Evolutionary conservation across 495 filamentous ascomycete species (phyloP).

Genomic region (Terfezia claveryi): DNA sequence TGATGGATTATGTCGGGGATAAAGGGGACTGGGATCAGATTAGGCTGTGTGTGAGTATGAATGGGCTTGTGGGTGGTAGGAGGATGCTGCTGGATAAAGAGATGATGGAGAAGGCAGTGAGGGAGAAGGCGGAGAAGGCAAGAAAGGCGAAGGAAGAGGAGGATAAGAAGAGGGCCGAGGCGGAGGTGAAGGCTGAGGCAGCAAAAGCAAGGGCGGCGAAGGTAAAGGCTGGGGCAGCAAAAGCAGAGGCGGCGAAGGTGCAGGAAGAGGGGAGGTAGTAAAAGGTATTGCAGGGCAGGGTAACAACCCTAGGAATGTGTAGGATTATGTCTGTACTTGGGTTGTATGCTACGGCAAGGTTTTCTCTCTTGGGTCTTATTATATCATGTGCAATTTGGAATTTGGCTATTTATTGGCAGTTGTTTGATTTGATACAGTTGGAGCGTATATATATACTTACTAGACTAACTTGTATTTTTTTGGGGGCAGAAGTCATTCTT

Average conservation of each 20-base stretch:
- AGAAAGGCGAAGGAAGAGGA: neutral
- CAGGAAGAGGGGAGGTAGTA: neutral
- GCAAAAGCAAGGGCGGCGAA: neutral
- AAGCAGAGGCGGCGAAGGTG: neutral
- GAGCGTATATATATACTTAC: no score
- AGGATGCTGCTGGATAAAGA: neutral
- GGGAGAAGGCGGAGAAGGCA: conserved; percentile 7
- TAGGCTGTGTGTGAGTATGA: conserved; percentile 77
- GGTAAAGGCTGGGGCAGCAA: neutral
- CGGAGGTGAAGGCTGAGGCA: neutral
- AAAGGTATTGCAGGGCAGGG: no score
- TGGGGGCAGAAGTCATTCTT: no score
- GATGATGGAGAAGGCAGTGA: conserved; percentile 2
- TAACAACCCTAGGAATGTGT: no score
- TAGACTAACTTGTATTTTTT: no score
- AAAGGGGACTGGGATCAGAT: conserved; percentile 88
- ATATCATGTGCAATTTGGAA: no score
- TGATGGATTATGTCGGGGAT: conserved; percentile 80
- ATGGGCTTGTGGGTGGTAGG: conserved; percentile 44
- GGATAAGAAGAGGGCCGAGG: neutral
- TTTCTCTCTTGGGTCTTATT: no score
- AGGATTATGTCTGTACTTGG: no score
- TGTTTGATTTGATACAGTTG: no score
- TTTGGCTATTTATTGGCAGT: no score
- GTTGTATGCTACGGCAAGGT: no score